A percentile compares a stretch with the other conserved stretches of the same genome.
phyloP scores from a whole-genome alignment of 306 rosid genomes.

The Castanea sativa region DNA sequence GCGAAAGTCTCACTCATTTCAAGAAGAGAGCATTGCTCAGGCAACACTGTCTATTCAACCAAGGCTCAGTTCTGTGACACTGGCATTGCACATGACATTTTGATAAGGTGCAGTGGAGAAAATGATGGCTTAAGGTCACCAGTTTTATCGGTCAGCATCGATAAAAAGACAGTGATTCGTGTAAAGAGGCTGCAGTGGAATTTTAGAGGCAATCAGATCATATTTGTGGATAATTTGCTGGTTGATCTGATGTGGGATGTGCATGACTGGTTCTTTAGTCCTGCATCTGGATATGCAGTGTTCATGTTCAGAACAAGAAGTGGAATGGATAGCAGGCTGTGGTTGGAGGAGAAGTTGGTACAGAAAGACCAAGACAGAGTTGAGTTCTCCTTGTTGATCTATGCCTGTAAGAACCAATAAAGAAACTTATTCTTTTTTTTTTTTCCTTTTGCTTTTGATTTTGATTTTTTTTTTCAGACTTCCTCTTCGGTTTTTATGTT shows the following conservation, averaged over 20 bases:
- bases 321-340: slow-evolving; percentile 77
- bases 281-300: slow-evolving; percentile 56
- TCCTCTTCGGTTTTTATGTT: slow-evolving; percentile 5
- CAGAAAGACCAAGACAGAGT: slow-evolving; percentile 47
- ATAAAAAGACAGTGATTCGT: slow-evolving; percentile 69
- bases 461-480: background rate
- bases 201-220: slow-evolving; percentile 85
- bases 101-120: slow-evolving; percentile 64
- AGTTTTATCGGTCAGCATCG: slow-evolving; percentile 56
- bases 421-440: background rate
- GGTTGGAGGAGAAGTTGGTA: slow-evolving; percentile 73
- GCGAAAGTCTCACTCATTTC: slow-evolving; percentile 51
- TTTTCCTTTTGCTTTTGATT: background rate
- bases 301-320: slow-evolving; percentile 89
- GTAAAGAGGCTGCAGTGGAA: slow-evolving; percentile 94
- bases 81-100: slow-evolving; percentile 66
- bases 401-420: slow-evolving; percentile 78
- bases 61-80: slow-evolving; percentile 64
- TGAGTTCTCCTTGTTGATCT: slow-evolving; percentile 83
- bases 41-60: slow-evolving; percentile 58
- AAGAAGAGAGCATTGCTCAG: slow-evolving; percentile 64
- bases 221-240: slow-evolving; percentile 82
- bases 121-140: slow-evolving; percentile 48
- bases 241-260: slow-evolving; percentile 98
- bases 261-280: slow-evolving; percentile 81